These are phyloP conservation scores for Medicago ruthenica DNA, from an alignment of 306 rosid genomes.

Conservation along the genomic window DNA sequence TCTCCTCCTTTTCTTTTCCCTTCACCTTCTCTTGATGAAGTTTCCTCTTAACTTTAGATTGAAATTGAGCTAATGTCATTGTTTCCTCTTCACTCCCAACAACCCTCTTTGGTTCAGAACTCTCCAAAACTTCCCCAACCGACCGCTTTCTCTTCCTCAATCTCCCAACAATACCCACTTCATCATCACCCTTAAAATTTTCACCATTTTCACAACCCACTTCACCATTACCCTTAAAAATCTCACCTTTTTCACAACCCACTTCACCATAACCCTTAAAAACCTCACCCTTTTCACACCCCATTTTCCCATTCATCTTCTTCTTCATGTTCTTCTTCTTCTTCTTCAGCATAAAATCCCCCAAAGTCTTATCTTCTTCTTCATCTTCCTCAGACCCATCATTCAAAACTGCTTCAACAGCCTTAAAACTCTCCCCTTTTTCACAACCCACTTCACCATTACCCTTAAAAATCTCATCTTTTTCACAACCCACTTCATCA, in stretches of 20 bases:
- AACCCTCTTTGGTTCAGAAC: conserved; percentile 56
- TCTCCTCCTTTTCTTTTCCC: neutral
- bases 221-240: neutral
- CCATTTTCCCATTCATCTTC: neutral
- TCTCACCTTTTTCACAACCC: neutral
- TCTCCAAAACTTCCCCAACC: conserved; percentile 75
- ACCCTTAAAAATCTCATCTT: conserved; percentile 24
- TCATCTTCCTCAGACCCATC: conserved; percentile 46
- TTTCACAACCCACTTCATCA: neutral
- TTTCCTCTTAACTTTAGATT: conserved; percentile 54
- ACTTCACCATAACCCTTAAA: neutral
- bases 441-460: neutral
- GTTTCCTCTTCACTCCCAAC: conserved; percentile 58
- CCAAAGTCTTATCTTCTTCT: conserved; percentile 25
- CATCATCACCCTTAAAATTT: conserved; percentile 36
- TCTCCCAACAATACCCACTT: conserved; percentile 45
- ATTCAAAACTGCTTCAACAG: conserved; percentile 61
- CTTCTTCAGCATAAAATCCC: conserved; percentile 11
- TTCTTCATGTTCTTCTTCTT: neutral
- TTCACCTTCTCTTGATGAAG: conserved; percentile 50
- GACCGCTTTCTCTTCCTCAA: conserved; percentile 67
- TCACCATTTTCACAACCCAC: conserved; percentile 40
- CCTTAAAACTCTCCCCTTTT: conserved; percentile 65
- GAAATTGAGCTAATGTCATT: conserved; percentile 90
- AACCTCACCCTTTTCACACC: neutral